Evolutionary conservation across 306 rosid genomes (phyloP).

Genomic region (Malus fusca): DNA sequence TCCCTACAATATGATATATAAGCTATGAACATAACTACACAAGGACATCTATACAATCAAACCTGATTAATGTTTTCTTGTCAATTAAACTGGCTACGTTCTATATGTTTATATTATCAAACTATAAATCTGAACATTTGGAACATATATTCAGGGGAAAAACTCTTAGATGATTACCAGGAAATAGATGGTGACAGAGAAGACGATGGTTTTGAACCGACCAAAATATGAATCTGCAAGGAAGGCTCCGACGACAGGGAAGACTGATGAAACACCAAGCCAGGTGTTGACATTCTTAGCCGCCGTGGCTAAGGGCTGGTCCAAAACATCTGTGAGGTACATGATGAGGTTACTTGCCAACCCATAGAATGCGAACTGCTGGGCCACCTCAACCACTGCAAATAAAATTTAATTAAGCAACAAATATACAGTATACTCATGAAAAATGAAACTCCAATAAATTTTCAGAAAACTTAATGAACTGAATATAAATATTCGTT

Average conservation of each 20-base stretch:
- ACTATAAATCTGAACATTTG: not conserved
- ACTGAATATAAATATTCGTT: not conserved
- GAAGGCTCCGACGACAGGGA: slow-evolving; percentile 55
- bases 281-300: slow-evolving; percentile 54
- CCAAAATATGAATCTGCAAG: slow-evolving; percentile 52
- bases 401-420: not conserved
- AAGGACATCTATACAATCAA: too few relatives aligned
- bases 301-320: slow-evolving; percentile 37
- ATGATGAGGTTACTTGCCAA: slow-evolving; percentile 18
- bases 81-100: too few relatives aligned
- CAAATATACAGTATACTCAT: too few relatives aligned
- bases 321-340: slow-evolving; percentile 33
- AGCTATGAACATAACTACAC: too few relatives aligned
- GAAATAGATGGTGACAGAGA: slow-evolving; percentile 39
- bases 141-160: too few relatives aligned
- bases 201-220: slow-evolving; percentile 50
- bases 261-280: slow-evolving; percentile 47
- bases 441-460: not conserved
- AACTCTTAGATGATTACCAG: slow-evolving; percentile 19
- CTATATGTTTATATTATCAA: too few relatives aligned
- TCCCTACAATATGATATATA: not conserved
- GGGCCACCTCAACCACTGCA: slow-evolving; percentile 37
- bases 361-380: slow-evolving; percentile 29
- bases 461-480: not conserved
- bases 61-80: too few relatives aligned